phyloP scores from a whole-genome alignment of 1,284 basidiomycete genomes.

The Moesziomyces sp. region DNA sequence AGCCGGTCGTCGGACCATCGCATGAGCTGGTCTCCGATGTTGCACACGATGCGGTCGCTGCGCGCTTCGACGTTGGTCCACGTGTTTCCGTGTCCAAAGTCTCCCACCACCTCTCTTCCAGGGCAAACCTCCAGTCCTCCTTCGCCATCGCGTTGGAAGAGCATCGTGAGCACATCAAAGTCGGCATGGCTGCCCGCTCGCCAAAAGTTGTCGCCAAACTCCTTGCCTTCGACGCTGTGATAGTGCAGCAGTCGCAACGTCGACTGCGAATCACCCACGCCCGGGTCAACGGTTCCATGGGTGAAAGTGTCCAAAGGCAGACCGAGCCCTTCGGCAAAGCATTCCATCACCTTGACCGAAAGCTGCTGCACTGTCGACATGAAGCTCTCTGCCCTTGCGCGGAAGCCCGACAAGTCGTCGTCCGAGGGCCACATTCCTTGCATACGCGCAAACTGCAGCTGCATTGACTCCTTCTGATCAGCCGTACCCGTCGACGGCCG shows the following conservation, averaged over 20 bases:
- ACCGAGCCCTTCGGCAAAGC: slow-evolving; percentile 71
- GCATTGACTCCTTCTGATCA: slow-evolving; percentile 70
- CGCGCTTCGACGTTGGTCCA: slow-evolving; percentile 71
- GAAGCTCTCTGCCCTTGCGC: slow-evolving; percentile 72
- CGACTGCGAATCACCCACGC: slow-evolving; percentile 70
- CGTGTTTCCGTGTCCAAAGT: slow-evolving; percentile 71
- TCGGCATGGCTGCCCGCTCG: slow-evolving; percentile 75
- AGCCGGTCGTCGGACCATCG: slow-evolving; percentile 76
- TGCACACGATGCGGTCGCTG: slow-evolving; percentile 72
- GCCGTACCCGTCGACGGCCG: slow-evolving; percentile 69
- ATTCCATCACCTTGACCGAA: slow-evolving; percentile 71
- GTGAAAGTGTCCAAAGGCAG: slow-evolving; percentile 69
- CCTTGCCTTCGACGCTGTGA: slow-evolving; percentile 69
- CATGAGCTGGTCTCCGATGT: slow-evolving; percentile 75
- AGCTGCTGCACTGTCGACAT: slow-evolving; percentile 71
- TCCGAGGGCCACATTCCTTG: slow-evolving; percentile 74
- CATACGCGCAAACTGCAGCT: slow-evolving; percentile 69
- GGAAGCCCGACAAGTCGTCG: slow-evolving; percentile 73
- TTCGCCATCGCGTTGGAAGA: slow-evolving; percentile 73
- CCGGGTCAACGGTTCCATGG: slow-evolving; percentile 48
- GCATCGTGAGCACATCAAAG: slow-evolving; percentile 73
- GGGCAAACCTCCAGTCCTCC: slow-evolving; percentile 74
- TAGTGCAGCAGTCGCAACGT: slow-evolving; percentile 75
- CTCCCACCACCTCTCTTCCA: slow-evolving; percentile 71
- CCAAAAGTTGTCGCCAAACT: slow-evolving; percentile 68